These are phyloP conservation scores for Cardamine chenopodiifolia DNA, from an alignment of 345 rosid genomes.

Conservation along the genomic window DNA sequence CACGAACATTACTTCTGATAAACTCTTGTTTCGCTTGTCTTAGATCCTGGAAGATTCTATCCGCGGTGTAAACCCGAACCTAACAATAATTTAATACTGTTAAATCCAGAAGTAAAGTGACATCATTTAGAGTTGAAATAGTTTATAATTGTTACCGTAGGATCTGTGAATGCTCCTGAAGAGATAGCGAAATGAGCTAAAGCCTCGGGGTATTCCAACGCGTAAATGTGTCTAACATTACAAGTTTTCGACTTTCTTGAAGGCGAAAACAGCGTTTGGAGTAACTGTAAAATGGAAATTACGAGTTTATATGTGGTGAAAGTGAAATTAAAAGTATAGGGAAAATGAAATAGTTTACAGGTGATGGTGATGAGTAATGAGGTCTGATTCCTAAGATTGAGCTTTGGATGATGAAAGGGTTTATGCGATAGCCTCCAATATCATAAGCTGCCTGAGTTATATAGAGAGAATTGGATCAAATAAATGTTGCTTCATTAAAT, in stretches of 20 bases:
- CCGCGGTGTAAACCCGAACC: slow-evolving; percentile 71
- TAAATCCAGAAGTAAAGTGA: neutral
- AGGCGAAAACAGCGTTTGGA: slow-evolving; percentile 72
- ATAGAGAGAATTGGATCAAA: neutral
- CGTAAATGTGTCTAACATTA: slow-evolving; percentile 59
- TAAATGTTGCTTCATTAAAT: neutral
- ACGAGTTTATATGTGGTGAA: neutral
- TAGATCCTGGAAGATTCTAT: slow-evolving; percentile 63
- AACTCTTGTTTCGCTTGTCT: slow-evolving; percentile 65
- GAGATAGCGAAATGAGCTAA: slow-evolving; percentile 84
- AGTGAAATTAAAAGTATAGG: neutral
- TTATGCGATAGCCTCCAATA: slow-evolving; percentile 68
- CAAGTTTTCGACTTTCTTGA: slow-evolving; percentile 64
- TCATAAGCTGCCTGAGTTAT: slow-evolving; percentile 72
- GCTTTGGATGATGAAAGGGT: slow-evolving; percentile 65
- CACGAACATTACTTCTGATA: slow-evolving; percentile 56
- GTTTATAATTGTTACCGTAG: slow-evolving; percentile 50
- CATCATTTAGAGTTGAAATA: neutral
- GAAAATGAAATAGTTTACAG: slow-evolving; percentile 46
- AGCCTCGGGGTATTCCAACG: slow-evolving; percentile 79
- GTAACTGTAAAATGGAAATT: slow-evolving; percentile 56
- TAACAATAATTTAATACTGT: slow-evolving; percentile 17
- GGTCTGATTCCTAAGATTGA: slow-evolving; percentile 76
- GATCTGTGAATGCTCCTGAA: slow-evolving; percentile 76
- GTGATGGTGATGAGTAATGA: slow-evolving; percentile 54